Evolutionary conservation across 805 yeast genomes (phyloP).

Genomic region (Debaryomyces castellii): DNA sequence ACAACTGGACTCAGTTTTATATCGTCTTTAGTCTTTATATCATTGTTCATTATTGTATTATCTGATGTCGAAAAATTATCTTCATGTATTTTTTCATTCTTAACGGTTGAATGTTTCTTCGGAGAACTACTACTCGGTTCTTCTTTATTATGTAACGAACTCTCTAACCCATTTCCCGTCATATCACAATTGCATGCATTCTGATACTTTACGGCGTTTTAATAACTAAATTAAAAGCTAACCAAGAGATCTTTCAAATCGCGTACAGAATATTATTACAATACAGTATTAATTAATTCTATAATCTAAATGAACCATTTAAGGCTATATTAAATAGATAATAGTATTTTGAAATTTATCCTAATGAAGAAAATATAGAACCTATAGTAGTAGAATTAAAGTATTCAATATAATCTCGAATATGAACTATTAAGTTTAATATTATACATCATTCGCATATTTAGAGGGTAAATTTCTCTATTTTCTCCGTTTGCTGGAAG

Average conservation of each 20-base stretch:
- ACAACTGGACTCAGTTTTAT: neutral
- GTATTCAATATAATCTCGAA: neutral
- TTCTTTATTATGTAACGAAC: too few species aligned
- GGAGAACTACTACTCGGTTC: too few species aligned
- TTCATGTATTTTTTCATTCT: too few species aligned
- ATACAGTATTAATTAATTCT: neutral
- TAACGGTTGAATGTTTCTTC: too few species aligned
- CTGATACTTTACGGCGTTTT: neutral
- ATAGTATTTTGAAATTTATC: neutral
- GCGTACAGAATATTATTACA: neutral
- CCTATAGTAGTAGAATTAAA: neutral
- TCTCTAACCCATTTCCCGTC: neutral
- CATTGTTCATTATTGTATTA: neutral
- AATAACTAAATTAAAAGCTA: neutral
- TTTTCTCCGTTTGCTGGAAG: conserved; percentile 10
- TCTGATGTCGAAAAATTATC: neutral
- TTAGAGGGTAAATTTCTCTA: conserved; percentile 1
- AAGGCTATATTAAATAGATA: neutral
- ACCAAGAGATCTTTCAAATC: neutral
- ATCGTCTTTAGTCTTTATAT: too few species aligned
- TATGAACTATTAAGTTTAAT: neutral
- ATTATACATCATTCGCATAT: neutral
- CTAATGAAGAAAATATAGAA: neutral
- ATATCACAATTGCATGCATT: neutral
- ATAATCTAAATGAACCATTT: neutral